Evolutionary conservation across 495 filamentous ascomycete genomes (phyloP).

Genomic region (Neurospora tetraspora): DNA sequence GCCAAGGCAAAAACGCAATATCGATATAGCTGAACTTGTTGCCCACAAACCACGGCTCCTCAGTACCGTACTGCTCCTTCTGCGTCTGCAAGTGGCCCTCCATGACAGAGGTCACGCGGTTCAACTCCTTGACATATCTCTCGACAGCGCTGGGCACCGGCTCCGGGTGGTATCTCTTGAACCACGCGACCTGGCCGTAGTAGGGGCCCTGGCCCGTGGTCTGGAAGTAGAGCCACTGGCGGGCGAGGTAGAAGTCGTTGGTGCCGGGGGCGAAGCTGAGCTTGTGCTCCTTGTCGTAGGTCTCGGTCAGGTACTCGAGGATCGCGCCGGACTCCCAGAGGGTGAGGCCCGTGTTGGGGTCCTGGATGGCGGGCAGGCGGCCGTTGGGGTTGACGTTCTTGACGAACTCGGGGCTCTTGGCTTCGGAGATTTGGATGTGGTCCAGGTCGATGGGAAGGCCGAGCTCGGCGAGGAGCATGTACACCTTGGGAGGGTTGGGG

Average conservation of each 20-base stretch:
- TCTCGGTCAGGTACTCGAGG: constrained; percentile 58
- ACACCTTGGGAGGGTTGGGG: constrained; percentile 47
- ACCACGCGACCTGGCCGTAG: constrained; percentile 45
- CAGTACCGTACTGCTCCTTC: constrained; percentile 13
- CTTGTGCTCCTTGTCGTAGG: constrained; percentile 55
- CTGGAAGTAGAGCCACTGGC: constrained; percentile 63
- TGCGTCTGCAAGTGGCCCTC: constrained; percentile 40
- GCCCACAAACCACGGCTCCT: constrained; percentile 46
- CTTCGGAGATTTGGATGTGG: constrained; percentile 30
- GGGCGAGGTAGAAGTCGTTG: constrained; percentile 40
- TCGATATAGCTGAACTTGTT: constrained; percentile 50
- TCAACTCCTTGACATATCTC: constrained; percentile 51
- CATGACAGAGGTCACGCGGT: constrained; percentile 50
- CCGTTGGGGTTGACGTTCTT: constrained; percentile 60
- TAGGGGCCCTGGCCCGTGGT: constrained; percentile 61
- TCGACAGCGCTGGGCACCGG: constrained; percentile 46
- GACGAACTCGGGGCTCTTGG: constrained; percentile 48
- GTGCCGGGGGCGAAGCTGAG: constrained; percentile 44
- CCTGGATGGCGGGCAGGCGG: constrained; percentile 52
- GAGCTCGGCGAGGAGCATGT: constrained; percentile 55
- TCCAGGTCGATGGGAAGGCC: constrained; percentile 42
- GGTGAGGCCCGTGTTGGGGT: constrained; percentile 55
- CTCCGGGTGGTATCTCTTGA: constrained; percentile 45
- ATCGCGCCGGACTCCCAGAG: constrained; percentile 71
- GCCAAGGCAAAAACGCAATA: constrained; percentile 49